These are phyloP conservation scores for Yarrowia sp. DNA, from an alignment of 805 yeast genomes.

Conservation along the genomic window DNA sequence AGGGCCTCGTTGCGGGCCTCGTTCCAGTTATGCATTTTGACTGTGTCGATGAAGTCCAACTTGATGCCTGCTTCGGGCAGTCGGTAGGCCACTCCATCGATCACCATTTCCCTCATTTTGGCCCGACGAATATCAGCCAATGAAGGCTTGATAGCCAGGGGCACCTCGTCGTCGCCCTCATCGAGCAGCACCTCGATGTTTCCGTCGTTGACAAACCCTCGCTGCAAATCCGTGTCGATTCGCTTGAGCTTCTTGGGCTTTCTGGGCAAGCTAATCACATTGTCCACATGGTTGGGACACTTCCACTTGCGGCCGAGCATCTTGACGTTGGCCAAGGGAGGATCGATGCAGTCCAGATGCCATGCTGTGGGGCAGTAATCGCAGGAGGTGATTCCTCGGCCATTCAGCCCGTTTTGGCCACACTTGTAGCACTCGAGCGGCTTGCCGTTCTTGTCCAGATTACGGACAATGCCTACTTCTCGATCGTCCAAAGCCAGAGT, in stretches of 20 bases:
- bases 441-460: constrained; percentile 71
- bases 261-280: constrained; percentile 40
- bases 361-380: constrained; percentile 83
- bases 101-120: constrained; percentile 38
- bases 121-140: constrained; percentile 28
- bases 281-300: constrained; percentile 84
- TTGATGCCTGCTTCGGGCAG: constrained; percentile 72
- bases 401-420: constrained; percentile 68
- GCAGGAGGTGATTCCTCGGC: constrained; percentile 69
- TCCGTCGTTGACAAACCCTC: constrained; percentile 63
- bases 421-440: constrained; percentile 80
- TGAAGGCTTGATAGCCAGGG: constrained; percentile 12
- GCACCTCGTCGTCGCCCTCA: constrained; percentile 53
- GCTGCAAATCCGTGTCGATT: constrained; percentile 61
- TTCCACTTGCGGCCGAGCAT: constrained; percentile 83
- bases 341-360: constrained; percentile 87
- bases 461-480: constrained; percentile 45
- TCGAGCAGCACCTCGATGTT: constrained; percentile 59
- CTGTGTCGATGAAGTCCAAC: constrained; percentile 69
- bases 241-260: constrained; percentile 58
- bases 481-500: constrained; percentile 41
- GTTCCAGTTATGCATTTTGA: constrained; percentile 50
- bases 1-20: constrained; percentile 48
- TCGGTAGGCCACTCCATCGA: constrained; percentile 61
- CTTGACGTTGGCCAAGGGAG: constrained; percentile 76